phyloP scores from a whole-genome alignment of 768 basidiomycete species.

The Kwoniella heveanensis region DNA sequence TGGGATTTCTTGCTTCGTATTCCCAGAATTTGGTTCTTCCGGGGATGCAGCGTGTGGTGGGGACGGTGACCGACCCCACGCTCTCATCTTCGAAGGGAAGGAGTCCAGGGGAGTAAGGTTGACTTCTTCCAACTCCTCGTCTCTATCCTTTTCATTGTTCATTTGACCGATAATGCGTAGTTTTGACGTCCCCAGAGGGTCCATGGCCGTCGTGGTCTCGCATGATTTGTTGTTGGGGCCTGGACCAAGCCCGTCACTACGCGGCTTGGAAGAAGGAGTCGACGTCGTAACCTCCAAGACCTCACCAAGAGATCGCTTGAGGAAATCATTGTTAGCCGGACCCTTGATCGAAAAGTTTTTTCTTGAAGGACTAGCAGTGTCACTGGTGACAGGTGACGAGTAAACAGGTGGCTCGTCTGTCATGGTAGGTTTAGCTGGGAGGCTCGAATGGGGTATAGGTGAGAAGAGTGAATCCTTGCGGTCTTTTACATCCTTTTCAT shows the following conservation, averaged over 20 bases:
- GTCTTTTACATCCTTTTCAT: background rate
- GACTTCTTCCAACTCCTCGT: background rate
- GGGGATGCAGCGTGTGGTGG: background rate
- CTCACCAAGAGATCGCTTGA: constrained; percentile 21
- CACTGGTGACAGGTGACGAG: background rate
- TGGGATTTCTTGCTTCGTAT: too few relatives aligned
- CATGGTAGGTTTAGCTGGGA: background rate
- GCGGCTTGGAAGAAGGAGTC: too few relatives aligned
- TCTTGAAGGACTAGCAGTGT: background rate
- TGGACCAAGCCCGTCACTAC: too few relatives aligned
- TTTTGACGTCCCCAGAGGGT: background rate
- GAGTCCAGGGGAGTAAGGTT: background rate
- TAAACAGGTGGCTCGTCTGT: constrained; percentile 3
- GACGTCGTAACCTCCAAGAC: background rate
- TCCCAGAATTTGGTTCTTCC: background rate
- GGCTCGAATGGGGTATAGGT: background rate
- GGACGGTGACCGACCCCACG: background rate
- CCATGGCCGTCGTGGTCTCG: too few relatives aligned
- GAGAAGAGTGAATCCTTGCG: background rate
- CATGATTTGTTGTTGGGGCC: too few relatives aligned
- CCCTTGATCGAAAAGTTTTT: constrained; percentile 3
- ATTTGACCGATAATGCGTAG: background rate
- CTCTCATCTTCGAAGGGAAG: constrained; percentile 17
- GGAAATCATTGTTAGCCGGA: constrained; percentile 19
- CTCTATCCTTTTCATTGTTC: background rate